Evolutionary conservation across 2,329 filamentous ascomycete species (phyloP), one percentile per base, ranked within the genome.

Genomic region (Penicillium sp.): DNA sequence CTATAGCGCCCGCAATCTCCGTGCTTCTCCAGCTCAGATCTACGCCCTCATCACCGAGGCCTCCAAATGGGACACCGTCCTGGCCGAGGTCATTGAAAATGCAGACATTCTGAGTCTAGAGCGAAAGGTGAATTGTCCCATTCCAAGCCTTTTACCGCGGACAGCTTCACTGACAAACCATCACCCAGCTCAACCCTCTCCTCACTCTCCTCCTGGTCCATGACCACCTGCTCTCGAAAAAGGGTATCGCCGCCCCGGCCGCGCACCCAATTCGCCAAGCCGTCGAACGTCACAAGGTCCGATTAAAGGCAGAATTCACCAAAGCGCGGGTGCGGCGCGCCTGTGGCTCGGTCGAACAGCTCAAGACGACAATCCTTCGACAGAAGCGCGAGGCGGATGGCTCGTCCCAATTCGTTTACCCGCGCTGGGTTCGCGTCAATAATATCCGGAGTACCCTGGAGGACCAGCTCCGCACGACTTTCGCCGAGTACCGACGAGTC

Each of bases 351-450:
- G 59, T 95, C 1, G 86, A 89, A 3, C 83, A 82, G 0, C 79
- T 97, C 50, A 76, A 70, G 61, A 63, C 64, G 33, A 63, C 54
- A 9, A 58, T 78, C n/a, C 51, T 70, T 8, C 60, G 62, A 11
- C 66, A 75, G 61, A 68, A 75, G 56, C 77, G 80, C 23, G 77
- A 83, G 56, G 75, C 81, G 29, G 65, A 70, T 1, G 71, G 71
- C 0, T 52, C 56, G 4, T 61, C 60, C 5, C 21, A 62, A 9
- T 64, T 67, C 4, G 58, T 72, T 36, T 89, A 93, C 68, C 92
- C 92, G n/a, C 86, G 94, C 50, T 99, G 94, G 94, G 85, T 96
- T 36, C 86, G 94, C 2, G 81, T 97, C 58, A 99, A 97, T 69
- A 86, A 87, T 0, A 75, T 97, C 11, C 87, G 86, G 63, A 87